Percentiles rank a stretch among this genome's conserved stretches.
Evolutionary conservation across 2,329 filamentous ascomycete species (phyloP).

Genomic region (Alternaria triticimaculans): DNA sequence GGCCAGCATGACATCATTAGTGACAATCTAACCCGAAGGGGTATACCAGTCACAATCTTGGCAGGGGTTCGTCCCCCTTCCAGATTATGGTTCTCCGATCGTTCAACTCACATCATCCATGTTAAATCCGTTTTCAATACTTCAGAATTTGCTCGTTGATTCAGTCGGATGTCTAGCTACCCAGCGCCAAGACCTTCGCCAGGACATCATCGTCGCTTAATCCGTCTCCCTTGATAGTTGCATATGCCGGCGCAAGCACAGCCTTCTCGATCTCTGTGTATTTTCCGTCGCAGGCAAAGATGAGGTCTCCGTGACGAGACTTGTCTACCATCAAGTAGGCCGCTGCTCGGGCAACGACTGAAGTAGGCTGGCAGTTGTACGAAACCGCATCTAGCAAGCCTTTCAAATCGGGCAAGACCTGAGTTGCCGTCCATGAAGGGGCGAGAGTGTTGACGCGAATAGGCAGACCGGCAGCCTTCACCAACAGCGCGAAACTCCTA

Average conservation of each 20-base stretch:
- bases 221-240: conserved; percentile 23
- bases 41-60: neutral
- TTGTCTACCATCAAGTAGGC: conserved; percentile 59
- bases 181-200: conserved; percentile 24
- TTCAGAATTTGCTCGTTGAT: neutral
- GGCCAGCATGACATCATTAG: neutral
- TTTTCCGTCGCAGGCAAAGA: conserved; percentile 59
- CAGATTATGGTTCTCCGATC: neutral
- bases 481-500: conserved; percentile 53
- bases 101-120: neutral
- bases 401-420: conserved; percentile 56
- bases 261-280: conserved; percentile 63
- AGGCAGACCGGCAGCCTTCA: conserved; percentile 49
- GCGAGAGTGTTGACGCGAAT: conserved; percentile 64
- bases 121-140: neutral
- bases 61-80: neutral
- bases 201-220: conserved; percentile 29
- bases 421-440: conserved; percentile 63
- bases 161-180: neutral
- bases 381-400: conserved; percentile 47
- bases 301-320: conserved; percentile 57
- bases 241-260: conserved; percentile 27
- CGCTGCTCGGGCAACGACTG: conserved; percentile 58
- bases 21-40: neutral
- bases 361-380: conserved; percentile 51